A percentile compares a stretch with the other conserved stretches of the same genome.
Conservation (phyloP, 2,329 filamentous ascomycete species). For the Hymenoscyphus fraxineus region DNA sequence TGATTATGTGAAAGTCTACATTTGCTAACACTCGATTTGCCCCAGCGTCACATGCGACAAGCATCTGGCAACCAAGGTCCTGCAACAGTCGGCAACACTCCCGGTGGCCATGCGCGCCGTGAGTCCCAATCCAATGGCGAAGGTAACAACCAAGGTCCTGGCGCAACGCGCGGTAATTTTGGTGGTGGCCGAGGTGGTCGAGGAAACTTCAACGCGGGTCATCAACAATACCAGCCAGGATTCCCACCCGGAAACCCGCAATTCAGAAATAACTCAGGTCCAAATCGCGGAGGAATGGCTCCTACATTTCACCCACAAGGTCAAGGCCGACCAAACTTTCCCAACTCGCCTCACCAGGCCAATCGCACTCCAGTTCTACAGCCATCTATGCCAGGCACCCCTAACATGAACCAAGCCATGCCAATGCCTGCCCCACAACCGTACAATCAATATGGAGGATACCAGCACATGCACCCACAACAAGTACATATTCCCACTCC, state of each 20-base stretch:
- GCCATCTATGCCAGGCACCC: slow-evolving; percentile 63
- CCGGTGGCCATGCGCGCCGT: slow-evolving; percentile 69
- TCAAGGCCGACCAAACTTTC: slow-evolving; percentile 42
- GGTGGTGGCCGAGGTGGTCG: slow-evolving; percentile 54
- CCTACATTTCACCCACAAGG: slow-evolving; percentile 40
- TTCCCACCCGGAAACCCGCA: slow-evolving; percentile 44
- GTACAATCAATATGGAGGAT: slow-evolving; percentile 40
- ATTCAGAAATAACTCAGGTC: slow-evolving; percentile 35
- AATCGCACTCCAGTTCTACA: slow-evolving; percentile 64
- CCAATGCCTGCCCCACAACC: slow-evolving; percentile 50
- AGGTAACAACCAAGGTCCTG: slow-evolving; percentile 56
- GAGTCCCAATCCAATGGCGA: slow-evolving; percentile 82
- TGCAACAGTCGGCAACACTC: slow-evolving; percentile 58
- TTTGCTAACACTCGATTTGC: slow-evolving; percentile 29
- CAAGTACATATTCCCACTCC: slow-evolving; percentile 53
- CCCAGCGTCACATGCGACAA: slow-evolving; percentile 66
- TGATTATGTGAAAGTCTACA: slow-evolving; percentile 25
- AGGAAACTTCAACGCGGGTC: slow-evolving; percentile 53
- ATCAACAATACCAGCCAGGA: slow-evolving; percentile 47
- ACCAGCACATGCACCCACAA: slow-evolving; percentile 34
- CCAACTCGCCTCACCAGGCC: slow-evolving; percentile 60
- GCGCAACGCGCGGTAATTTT: slow-evolving; percentile 49
- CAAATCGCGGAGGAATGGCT: slow-evolving; percentile 49
- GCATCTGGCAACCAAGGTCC: slow-evolving; percentile 59
- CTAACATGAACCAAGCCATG: slow-evolving; percentile 65